Evolutionary conservation across 2,329 filamentous ascomycete genomes (phyloP).

Genomic region (Ascosphaera acerosa): DNA sequence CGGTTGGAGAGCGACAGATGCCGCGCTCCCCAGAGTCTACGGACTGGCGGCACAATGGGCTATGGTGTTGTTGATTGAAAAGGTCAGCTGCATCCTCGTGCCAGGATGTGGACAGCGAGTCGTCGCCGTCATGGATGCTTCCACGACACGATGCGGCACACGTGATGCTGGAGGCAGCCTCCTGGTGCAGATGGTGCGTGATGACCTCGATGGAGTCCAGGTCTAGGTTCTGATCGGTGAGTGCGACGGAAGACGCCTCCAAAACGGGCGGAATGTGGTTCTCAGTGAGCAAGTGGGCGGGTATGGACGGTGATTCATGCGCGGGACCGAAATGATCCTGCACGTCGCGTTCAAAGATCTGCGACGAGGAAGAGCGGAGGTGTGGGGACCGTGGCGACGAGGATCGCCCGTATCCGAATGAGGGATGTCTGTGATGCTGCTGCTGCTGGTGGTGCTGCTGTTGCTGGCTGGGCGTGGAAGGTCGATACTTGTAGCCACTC

Average conservation of each 20-base stretch:
- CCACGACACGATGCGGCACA: too few species aligned
- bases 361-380: conserved; percentile 47
- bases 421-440: too few species aligned
- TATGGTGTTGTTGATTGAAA: too few species aligned
- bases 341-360: conserved; percentile 86
- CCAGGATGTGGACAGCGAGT: conserved; percentile 12
- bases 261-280: conserved; percentile 81
- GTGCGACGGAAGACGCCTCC: conserved; percentile 73
- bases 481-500: too few species aligned
- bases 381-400: conserved; percentile 43
- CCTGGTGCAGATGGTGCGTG: conserved; percentile 62
- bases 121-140: too few species aligned
- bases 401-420: too few species aligned
- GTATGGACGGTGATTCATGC: conserved; percentile 63
- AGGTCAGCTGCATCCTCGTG: conserved; percentile 32
- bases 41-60: conserved; percentile 25
- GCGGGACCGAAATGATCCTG: conserved; percentile 47
- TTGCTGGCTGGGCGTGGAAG: too few species aligned
- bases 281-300: conserved; percentile 78
- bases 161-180: conserved; percentile 42
- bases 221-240: conserved; percentile 63
- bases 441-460: too few species aligned
- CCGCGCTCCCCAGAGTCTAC: conserved; percentile 49
- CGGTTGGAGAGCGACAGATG: conserved; percentile 45
- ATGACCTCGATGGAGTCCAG: conserved; percentile 84